A percentile compares a stretch with the other conserved stretches of the same genome.
phyloP scores from a whole-genome alignment of 805 yeast genomes.

The Hanseniaspora valbyensis region DNA sequence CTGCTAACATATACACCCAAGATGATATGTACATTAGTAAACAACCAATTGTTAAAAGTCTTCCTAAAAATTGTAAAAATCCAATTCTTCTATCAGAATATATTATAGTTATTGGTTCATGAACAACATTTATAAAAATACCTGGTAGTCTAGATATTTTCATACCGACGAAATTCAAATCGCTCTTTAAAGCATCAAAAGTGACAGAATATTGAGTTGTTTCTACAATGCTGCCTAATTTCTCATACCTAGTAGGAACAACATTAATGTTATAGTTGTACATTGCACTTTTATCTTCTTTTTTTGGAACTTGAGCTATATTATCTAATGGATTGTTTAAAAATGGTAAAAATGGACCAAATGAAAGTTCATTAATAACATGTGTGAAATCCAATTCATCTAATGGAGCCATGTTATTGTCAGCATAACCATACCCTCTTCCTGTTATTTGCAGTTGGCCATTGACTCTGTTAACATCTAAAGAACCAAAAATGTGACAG shows the following conservation, averaged over 20 bases:
- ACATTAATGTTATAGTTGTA: slow-evolving; percentile 64
- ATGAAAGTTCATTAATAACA: slow-evolving; percentile 73
- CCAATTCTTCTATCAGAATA: slow-evolving; percentile 63
- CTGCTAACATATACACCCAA: slow-evolving; percentile 51
- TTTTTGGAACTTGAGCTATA: slow-evolving; percentile 39
- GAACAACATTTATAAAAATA: slow-evolving; percentile 69
- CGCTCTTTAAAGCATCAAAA: slow-evolving; percentile 33
- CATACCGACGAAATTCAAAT: slow-evolving; percentile 15
- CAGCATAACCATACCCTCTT: slow-evolving; percentile 54
- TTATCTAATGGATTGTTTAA: slow-evolving; percentile 79
- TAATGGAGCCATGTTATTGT: slow-evolving; percentile 33
- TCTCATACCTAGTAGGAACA: slow-evolving; percentile 69
- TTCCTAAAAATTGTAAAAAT: slow-evolving; percentile 64
- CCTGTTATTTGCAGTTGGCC: slow-evolving; percentile 83
- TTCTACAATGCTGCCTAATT: slow-evolving; percentile 58
- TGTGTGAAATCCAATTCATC: slow-evolving; percentile 69
- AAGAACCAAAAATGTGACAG: slow-evolving; percentile 74
- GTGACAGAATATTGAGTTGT: slow-evolving; percentile 80
- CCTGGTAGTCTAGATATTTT: slow-evolving; percentile 47
- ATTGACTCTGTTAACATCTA: slow-evolving; percentile 73
- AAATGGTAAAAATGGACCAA: slow-evolving; percentile 81
- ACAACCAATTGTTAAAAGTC: slow-evolving; percentile 71
- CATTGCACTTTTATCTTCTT: slow-evolving; percentile 39
- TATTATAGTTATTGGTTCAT: slow-evolving; percentile 71
- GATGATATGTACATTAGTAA: slow-evolving; percentile 64